Evolutionary conservation across 352 stramenopile genomes (phyloP).

Genomic region (Elongisporangium prolatum): DNA sequence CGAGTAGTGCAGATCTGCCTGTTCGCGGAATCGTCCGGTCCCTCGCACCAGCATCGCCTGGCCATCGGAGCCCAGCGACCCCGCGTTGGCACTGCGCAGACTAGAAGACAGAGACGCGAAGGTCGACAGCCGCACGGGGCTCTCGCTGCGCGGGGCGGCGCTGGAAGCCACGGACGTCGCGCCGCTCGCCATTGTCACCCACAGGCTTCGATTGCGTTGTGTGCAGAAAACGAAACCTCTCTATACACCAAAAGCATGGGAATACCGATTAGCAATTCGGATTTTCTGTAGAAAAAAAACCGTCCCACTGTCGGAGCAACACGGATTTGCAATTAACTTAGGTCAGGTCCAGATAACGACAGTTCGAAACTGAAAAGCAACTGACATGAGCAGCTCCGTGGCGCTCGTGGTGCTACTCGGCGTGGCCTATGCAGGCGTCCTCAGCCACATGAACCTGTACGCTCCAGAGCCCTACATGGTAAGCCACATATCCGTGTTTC

Average conservation of each 20-base stretch:
- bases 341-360: not conserved
- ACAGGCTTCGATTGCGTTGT: not conserved
- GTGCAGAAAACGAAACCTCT: not conserved
- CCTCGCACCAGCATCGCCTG: not conserved
- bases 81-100: not conserved
- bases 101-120: not conserved
- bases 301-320: no score
- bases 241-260: not conserved
- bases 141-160: not conserved
- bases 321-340: not conserved
- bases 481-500: not conserved
- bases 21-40: not conserved
- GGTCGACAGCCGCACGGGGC: not conserved
- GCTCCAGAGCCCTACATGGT: slow-evolving; percentile 68
- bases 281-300: not conserved
- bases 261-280: not conserved
- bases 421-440: slow-evolving; percentile 19
- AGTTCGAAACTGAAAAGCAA: not conserved
- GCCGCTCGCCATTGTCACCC: not conserved
- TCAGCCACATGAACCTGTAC: slow-evolving; percentile 28
- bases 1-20: not conserved
- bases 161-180: not conserved
- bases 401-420: slow-evolving; percentile 12
- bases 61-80: no score
- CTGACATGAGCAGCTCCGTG: slow-evolving; percentile 1